phyloP scores from a whole-genome alignment of 106 monocot species.

The Dioscorea alata region DNA sequence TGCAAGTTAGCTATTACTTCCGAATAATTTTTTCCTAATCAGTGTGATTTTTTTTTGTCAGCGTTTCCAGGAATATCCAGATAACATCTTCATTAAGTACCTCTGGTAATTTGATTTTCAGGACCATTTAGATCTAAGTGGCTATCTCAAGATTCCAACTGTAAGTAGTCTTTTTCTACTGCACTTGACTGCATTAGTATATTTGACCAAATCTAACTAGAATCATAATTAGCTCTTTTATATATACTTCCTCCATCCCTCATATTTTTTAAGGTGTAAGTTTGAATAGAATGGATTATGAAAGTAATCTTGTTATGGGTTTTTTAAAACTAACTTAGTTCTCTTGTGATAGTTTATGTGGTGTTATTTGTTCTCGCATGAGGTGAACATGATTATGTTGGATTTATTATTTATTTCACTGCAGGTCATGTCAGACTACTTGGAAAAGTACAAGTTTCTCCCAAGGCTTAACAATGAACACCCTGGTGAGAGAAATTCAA shows the following conservation, averaged over 20 bases:
- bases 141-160: slow-evolving; percentile 93
- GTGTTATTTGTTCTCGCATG: too few relatives aligned
- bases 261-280: too few relatives aligned
- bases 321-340: too few relatives aligned
- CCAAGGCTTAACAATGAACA: slow-evolving; percentile 94
- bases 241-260: too few relatives aligned
- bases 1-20: slow-evolving; percentile 43
- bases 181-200: too few relatives aligned
- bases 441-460: slow-evolving; percentile 78
- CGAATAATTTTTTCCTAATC: background rate
- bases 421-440: slow-evolving; percentile 70
- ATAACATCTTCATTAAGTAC: too few relatives aligned
- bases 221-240: too few relatives aligned
- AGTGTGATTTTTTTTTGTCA: background rate
- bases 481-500: slow-evolving; percentile 52
- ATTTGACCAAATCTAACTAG: too few relatives aligned
- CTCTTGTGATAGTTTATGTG: too few relatives aligned
- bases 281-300: background rate
- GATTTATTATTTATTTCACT: slow-evolving; percentile 4
- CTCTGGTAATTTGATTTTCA: slow-evolving; percentile 20
- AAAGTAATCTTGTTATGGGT: too few relatives aligned
- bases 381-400: background rate
- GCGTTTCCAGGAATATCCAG: too few relatives aligned
- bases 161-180: slow-evolving; percentile 38
- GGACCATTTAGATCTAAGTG: slow-evolving; percentile 81